These are phyloP conservation scores for Fusarium coicis DNA, from an alignment of 2,329 filamentous ascomycete species.

Conservation along the genomic window DNA sequence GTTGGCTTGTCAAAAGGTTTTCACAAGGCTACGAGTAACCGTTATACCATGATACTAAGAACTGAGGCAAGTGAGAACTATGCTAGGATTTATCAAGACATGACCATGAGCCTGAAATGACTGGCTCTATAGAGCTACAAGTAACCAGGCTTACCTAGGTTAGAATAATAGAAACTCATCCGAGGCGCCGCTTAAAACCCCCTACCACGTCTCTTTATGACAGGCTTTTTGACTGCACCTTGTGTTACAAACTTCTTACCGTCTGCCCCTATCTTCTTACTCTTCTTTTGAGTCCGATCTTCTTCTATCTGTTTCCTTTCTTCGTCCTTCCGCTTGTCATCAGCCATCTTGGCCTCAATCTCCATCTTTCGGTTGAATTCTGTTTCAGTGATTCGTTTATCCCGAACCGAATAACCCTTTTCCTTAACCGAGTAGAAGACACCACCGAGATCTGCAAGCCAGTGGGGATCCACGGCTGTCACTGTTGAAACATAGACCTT, in stretches of 20 bases:
- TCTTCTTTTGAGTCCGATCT: slow-evolving; percentile 55
- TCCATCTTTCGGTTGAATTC: slow-evolving; percentile 95
- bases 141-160: background rate
- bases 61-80: background rate
- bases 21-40: background rate
- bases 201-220: slow-evolving; percentile 65
- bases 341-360: slow-evolving; percentile 91
- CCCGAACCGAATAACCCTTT: slow-evolving; percentile 90
- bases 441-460: slow-evolving; percentile 94
- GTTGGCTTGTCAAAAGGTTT: background rate
- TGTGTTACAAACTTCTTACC: slow-evolving; percentile 70
- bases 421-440: slow-evolving; percentile 98
- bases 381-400: slow-evolving; percentile 87
- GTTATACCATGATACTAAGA: background rate
- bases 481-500: slow-evolving; percentile 99
- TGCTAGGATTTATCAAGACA: background rate
- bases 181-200: slow-evolving; percentile 55
- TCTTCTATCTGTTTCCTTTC: slow-evolving; percentile 63
- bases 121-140: background rate
- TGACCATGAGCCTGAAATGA: background rate
- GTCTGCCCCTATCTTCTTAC: slow-evolving; percentile 50
- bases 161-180: background rate
- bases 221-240: slow-evolving; percentile 70
- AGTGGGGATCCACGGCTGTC: slow-evolving; percentile 94
- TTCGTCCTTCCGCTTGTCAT: slow-evolving; percentile 78